Evolutionary conservation across 2,329 filamentous ascomycete genomes (phyloP).

Genomic region (Cercospora sojina): DNA sequence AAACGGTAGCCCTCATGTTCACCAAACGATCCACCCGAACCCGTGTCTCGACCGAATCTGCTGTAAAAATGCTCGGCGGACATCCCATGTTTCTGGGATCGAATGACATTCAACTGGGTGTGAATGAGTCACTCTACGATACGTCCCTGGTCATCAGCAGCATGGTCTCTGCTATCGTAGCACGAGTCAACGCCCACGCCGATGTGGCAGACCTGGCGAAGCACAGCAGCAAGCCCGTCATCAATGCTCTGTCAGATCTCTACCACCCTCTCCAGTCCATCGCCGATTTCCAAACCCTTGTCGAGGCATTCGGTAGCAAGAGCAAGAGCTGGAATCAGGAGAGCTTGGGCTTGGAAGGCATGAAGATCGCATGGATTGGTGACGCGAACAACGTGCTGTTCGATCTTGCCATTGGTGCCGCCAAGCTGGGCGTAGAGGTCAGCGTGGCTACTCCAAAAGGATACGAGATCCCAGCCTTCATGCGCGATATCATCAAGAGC

Average conservation of each 20-base stretch:
- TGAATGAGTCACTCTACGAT: conserved; percentile 94
- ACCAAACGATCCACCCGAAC: conserved; percentile 94
- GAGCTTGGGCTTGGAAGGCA: conserved; percentile 69
- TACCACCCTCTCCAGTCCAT: conserved; percentile 94
- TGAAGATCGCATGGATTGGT: conserved; percentile 94
- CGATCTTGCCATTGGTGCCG: conserved; percentile 81
- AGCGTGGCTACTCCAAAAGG: conserved; percentile 82
- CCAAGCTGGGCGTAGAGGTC: conserved; percentile 84
- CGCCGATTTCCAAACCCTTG: conserved; percentile 88
- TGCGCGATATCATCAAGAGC: conserved; percentile 69
- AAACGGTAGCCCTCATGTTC: conserved; percentile 93
- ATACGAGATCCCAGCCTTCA: conserved; percentile 74
- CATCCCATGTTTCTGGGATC: conserved; percentile 96
- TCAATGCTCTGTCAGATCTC: conserved; percentile 71
- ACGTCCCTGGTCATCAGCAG: conserved; percentile 91
- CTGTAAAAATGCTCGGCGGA: conserved; percentile 82
- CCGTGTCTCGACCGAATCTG: conserved; percentile 87
- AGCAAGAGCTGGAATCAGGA: conserved; percentile 36
- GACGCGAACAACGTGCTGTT: conserved; percentile 97
- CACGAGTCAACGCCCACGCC: conserved; percentile 54
- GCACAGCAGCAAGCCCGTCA: conserved; percentile 50
- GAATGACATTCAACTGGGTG: conserved; percentile 93
- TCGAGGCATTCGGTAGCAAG: conserved; percentile 65
- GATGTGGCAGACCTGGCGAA: conserved; percentile 52
- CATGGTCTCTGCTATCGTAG: conserved; percentile 51